A percentile compares a stretch with the other conserved stretches of the same genome.
These are phyloP conservation scores for Leccinum cinnamomeum DNA, from an alignment of 1,284 basidiomycete genomes.

Conservation along the genomic window DNA sequence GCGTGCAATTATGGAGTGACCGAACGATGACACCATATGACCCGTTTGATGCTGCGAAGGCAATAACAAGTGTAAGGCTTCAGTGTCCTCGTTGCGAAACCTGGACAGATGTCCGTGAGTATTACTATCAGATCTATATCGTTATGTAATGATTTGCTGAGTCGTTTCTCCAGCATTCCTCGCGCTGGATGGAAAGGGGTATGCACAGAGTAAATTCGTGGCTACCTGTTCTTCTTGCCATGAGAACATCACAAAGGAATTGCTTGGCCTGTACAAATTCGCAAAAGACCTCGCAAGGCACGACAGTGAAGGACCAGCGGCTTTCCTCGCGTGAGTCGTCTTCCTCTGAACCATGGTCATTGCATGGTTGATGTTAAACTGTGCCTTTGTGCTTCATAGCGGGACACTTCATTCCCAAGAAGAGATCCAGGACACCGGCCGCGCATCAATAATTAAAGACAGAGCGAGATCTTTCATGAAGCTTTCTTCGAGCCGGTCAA, in stretches of 20 bases:
- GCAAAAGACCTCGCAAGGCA: slow-evolving; percentile 23
- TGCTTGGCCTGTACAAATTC: slow-evolving; percentile 35
- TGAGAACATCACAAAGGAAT: slow-evolving; percentile 28
- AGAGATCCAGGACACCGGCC: slow-evolving; percentile 11
- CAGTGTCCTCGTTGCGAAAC: slow-evolving; percentile 13
- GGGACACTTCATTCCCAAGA: neutral
- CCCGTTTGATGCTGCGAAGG: slow-evolving; percentile 27
- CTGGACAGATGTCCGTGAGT: slow-evolving; percentile 9
- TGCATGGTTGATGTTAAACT: no score
- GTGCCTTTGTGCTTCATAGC: no score
- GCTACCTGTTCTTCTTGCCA: slow-evolving; percentile 27
- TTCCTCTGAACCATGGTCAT: neutral
- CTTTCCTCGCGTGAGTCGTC: slow-evolving; percentile 4
- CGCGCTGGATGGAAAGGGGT: slow-evolving; percentile 23
- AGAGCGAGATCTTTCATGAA: neutral
- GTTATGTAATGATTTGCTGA: neutral
- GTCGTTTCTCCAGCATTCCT: slow-evolving; percentile 29
- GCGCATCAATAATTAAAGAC: slow-evolving; percentile 28
- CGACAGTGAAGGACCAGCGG: neutral
- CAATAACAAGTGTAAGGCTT: neutral
- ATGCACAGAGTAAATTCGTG: slow-evolving; percentile 35
- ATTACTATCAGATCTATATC: neutral
- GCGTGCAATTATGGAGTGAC: slow-evolving; percentile 25
- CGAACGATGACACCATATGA: slow-evolving; percentile 33
- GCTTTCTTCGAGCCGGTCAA: neutral